Evolutionary conservation across 345 rosid genomes (phyloP).

Genomic region (Clausena lansium): DNA sequence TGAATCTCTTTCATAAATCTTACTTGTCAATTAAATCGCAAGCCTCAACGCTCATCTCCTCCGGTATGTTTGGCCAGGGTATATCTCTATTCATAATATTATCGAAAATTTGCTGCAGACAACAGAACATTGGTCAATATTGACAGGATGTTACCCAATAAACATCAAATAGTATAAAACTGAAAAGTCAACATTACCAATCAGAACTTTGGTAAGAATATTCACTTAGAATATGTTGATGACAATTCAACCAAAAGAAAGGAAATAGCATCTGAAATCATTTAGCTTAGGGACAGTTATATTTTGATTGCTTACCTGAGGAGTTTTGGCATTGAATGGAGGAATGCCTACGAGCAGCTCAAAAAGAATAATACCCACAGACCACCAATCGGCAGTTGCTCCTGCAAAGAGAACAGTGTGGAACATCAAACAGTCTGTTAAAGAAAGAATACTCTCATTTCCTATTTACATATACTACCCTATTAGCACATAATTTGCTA

Average conservation of each 20-base stretch:
- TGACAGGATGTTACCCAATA: background rate
- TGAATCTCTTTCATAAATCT: slow-evolving; percentile 25
- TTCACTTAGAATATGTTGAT: background rate
- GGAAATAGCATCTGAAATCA: background rate
- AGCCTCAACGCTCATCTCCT: slow-evolving; percentile 75
- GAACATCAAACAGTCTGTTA: slow-evolving; percentile 11
- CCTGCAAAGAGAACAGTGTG: slow-evolving; percentile 42
- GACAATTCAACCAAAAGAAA: background rate
- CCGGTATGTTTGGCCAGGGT: slow-evolving; percentile 88
- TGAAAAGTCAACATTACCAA: background rate
- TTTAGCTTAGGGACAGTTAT: background rate
- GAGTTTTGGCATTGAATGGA: slow-evolving; percentile 90
- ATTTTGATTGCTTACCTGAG: slow-evolving; percentile 55
- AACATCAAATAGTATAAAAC: slow-evolving; percentile 5
- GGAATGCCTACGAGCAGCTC: slow-evolving; percentile 93
- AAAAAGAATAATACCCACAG: slow-evolving; percentile 88
- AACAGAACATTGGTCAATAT: slow-evolving; percentile 8
- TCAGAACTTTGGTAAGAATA: background rate
- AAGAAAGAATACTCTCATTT: background rate
- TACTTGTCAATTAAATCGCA: slow-evolving; percentile 82
- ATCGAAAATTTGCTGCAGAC: slow-evolving; percentile 84
- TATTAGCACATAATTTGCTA: slow-evolving; percentile 20
- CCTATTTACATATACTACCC: slow-evolving; percentile 5
- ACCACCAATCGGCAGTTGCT: slow-evolving; percentile 99
- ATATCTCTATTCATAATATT: slow-evolving; percentile 87